Percentiles rank a stretch among this genome's conserved stretches.
Conservation (phyloP, 345 rosid genomes). For the Kernera saxatilis region DNA sequence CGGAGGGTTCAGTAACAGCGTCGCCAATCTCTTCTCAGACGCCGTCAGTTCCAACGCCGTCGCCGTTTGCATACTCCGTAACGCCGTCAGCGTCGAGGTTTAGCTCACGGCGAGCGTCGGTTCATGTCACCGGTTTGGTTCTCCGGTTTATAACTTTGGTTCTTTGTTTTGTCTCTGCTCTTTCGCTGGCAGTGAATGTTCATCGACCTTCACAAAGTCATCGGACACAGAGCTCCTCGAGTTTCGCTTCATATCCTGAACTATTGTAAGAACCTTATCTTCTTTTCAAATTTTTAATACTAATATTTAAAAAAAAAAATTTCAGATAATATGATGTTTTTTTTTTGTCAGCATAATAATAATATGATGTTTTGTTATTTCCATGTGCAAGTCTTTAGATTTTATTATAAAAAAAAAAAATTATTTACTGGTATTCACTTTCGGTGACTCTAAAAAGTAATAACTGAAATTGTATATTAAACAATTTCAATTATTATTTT, state of each 20-base stretch:
- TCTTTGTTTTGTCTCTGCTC: conserved; percentile 59
- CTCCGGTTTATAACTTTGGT: conserved; percentile 49
- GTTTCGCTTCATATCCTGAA: conserved; percentile 49
- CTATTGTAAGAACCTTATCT: conserved; percentile 44
- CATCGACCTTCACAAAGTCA: conserved; percentile 28
- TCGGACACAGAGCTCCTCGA: conserved; percentile 23
- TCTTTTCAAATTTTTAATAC: not conserved
- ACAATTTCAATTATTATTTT: not conserved
- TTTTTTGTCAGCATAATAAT: no score
- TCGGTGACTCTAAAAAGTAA: not conserved
- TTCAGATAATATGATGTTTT: not conserved
- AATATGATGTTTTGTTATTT: conserved; percentile 1
- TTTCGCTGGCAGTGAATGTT: conserved; percentile 43
- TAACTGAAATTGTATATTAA: not conserved
- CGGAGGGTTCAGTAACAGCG: conserved; percentile 39
- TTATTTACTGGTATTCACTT: not conserved
- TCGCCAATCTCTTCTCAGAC: conserved; percentile 19
- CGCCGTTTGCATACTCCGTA: conserved; percentile 49
- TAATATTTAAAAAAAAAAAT: not conserved
- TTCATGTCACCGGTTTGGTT: conserved; percentile 31
- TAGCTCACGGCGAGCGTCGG: conserved; percentile 29
- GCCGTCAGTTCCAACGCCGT: conserved; percentile 50
- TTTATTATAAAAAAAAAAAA: no score
- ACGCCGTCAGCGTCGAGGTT: conserved; percentile 35
- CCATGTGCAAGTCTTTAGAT: not conserved